Evolutionary conservation across 805 yeast species (phyloP), one percentile per base, ranked within the genome.

Genomic region (Kazachstania bromeliacearum): DNA sequence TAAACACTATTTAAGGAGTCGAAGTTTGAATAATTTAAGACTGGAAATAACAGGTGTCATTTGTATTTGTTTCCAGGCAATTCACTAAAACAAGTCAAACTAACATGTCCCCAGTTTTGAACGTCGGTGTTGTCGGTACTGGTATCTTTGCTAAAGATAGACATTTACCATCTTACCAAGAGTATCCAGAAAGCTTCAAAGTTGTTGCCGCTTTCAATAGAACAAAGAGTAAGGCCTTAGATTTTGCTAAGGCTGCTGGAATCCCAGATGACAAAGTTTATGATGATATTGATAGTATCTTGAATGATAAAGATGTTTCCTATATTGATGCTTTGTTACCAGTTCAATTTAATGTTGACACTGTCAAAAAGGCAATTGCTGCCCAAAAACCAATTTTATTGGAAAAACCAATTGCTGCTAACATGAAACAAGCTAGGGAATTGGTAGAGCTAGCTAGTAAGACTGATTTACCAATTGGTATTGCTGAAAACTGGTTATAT

Each of bases 321-420:
- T 71, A 79, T 21, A 70, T 89, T 20, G 96, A 89, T 55, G 94
- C 85, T 2, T 67, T 88, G 43, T 70, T 89, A 36, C 97, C 97
- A n/a, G 95, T 79, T 1, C 89, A 85, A 57, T 71, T 61, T 65
- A 89, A 85, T 57, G 64, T 76, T 31, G 75, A 67, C 27, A 77
- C 77, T 2, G 79, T 87, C 23, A 68, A 75, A 50, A 68, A 71
- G 46, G 94, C 94, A 2, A 65, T 85, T 37, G 69, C 72, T 33
- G 71, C 81, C 47, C 74, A 76, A 34, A 89, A 88, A 63, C 92
- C 95, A 40, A 67, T 88, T 31, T 67, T 75, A 26, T 60, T 89
- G 51, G 97, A 89, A 59, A 89, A 89, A 63, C 97, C 97, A 45
- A 78, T 89, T 55, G 92, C 96, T 23, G 94, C 95, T 27, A 78